Evolutionary conservation across 1,284 basidiomycete genomes (phyloP).

Genomic region (Peniophora sp.): DNA sequence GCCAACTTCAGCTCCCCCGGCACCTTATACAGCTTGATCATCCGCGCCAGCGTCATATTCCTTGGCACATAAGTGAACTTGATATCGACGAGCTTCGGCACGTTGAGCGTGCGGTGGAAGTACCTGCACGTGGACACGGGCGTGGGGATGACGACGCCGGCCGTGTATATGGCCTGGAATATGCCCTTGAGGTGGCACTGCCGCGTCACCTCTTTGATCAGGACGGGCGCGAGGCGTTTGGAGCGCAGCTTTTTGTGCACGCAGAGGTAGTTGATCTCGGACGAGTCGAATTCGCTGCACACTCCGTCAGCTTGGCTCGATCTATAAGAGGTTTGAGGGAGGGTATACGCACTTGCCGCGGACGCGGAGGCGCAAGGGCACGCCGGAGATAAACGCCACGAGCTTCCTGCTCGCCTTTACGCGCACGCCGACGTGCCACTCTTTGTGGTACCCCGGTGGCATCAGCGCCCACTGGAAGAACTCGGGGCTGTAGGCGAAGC

Average conservation of each 20-base stretch:
- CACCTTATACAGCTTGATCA: constrained; percentile 71
- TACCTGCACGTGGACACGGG: constrained; percentile 85
- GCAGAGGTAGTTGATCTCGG: constrained; percentile 97
- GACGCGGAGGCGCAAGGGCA: constrained; percentile 79
- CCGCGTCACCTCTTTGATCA: constrained; percentile 98
- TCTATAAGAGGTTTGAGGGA: neutral
- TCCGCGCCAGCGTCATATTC: constrained; percentile 78
- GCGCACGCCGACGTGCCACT: constrained; percentile 96
- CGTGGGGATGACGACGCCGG: constrained; percentile 84
- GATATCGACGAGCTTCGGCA: constrained; percentile 87
- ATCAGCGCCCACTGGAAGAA: constrained; percentile 94
- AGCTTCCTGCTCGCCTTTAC: constrained; percentile 87
- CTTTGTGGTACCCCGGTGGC: constrained; percentile 87
- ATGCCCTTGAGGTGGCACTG: constrained; percentile 85
- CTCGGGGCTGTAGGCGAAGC: constrained; percentile 94
- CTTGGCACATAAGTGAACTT: constrained; percentile 86
- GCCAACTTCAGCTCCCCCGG: constrained; percentile 41
- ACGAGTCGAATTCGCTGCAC: constrained; percentile 58
- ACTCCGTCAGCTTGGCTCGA: neutral
- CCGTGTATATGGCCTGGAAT: constrained; percentile 98
- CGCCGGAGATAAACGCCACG: constrained; percentile 97
- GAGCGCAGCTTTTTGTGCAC: constrained; percentile 97
- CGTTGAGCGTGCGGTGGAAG: constrained; percentile 89
- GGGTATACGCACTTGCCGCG: constrained; percentile 59
- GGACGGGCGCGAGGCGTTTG: constrained; percentile 90